phyloP scores from a whole-genome alignment of 2,329 filamentous ascomycete species.

The Cytospora schulzeri region DNA sequence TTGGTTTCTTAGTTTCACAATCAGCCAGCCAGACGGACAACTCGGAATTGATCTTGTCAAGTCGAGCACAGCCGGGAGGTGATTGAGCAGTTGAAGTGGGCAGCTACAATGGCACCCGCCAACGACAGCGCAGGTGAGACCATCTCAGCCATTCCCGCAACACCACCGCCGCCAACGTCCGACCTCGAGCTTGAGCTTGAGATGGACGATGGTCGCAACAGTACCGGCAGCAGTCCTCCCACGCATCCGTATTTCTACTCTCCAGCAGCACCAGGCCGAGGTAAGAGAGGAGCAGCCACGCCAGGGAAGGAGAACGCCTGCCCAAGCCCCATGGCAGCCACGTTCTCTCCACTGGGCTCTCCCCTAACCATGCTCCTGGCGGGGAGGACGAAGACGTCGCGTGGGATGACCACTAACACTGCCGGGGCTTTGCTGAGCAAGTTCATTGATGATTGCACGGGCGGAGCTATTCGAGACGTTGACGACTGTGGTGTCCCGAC shows the following conservation, averaged over 20 bases:
- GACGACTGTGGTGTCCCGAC: not conserved
- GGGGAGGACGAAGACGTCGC: conserved; percentile 4
- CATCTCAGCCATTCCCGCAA: not conserved
- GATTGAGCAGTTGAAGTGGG: not conserved
- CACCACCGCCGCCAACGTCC: not conserved
- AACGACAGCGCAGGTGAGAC: conserved; percentile 26
- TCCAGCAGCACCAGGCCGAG: not conserved
- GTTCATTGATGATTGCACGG: conserved; percentile 19
- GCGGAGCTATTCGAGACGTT: not conserved
- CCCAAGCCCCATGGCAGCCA: conserved; percentile 22
- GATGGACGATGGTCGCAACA: conserved; percentile 14
- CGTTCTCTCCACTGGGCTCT: conserved; percentile 19
- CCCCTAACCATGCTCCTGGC: not conserved
- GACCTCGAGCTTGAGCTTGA: conserved; percentile 15
- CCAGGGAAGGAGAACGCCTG: conserved; percentile 23
- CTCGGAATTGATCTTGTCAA: not conserved
- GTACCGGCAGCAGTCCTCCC: conserved; percentile 20
- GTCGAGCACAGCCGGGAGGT: not conserved
- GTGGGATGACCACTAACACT: not conserved
- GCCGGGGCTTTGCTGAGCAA: conserved; percentile 18
- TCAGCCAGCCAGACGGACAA: not conserved
- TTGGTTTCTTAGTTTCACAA: not conserved
- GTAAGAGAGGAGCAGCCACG: not conserved
- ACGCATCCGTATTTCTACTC: conserved; percentile 21
- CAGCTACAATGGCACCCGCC: conserved; percentile 17